A percentile compares a stretch with the other conserved stretches of the same genome.
Conservation (phyloP, 257 asterid genomes). For the Solanum sejunctum region DNA sequence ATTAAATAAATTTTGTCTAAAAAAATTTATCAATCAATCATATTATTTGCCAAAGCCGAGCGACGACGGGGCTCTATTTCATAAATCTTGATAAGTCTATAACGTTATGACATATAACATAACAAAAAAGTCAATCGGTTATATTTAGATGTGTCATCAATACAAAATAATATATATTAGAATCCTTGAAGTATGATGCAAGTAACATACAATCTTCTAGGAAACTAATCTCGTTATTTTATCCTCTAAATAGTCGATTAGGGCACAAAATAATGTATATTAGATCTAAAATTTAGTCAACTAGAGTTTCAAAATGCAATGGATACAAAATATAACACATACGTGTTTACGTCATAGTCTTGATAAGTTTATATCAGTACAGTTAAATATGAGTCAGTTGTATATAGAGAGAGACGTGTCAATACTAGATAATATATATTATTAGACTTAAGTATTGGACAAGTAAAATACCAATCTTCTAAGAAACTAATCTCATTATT, state of each 20-base stretch:
- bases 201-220: not conserved
- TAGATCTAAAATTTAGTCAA: too few relatives aligned
- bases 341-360: not conserved
- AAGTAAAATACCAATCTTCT: not conserved
- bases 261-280: not conserved
- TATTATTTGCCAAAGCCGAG: too few relatives aligned
- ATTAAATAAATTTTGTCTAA: too few relatives aligned
- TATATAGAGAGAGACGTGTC: not conserved
- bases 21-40: too few relatives aligned
- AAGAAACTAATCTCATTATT: not conserved
- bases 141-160: not conserved
- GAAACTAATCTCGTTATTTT: not conserved
- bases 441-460: not conserved
- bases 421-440: not conserved
- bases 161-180: not conserved
- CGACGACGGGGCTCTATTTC: too few relatives aligned
- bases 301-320: not conserved
- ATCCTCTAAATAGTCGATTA: not conserved
- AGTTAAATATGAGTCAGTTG: not conserved
- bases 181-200: not conserved
- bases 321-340: not conserved
- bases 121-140: not conserved
- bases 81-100: too few relatives aligned
- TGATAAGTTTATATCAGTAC: not conserved
- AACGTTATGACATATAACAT: not conserved